A percentile compares a stretch with the other conserved stretches of the same genome.
These are phyloP conservation scores for Austropuccinia psidii DNA, from an alignment of 1,284 basidiomycete genomes.

Conservation along the genomic window DNA sequence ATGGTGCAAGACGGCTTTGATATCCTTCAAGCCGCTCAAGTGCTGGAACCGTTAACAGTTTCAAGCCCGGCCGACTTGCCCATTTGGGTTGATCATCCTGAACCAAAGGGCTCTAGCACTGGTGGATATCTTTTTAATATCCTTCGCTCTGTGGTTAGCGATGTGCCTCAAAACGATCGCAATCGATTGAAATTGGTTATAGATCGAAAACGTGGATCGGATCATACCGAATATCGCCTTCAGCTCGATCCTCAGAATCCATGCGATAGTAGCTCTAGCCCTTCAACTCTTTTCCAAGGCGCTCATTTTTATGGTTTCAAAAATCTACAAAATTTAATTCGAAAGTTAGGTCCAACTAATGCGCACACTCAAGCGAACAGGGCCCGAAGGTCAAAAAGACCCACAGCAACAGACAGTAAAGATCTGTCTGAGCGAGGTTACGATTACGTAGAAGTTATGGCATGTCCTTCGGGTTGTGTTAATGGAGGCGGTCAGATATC, in stretches of 20 bases:
- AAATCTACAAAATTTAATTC: constrained; percentile 92
- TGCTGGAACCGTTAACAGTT: not conserved
- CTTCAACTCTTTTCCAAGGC: constrained; percentile 67
- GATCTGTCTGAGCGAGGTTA: constrained; percentile 46
- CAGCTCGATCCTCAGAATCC: not conserved
- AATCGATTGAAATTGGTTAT: constrained; percentile 43
- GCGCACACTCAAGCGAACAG: constrained; percentile 55
- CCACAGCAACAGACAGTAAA: not conserved
- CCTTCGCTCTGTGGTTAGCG: not conserved
- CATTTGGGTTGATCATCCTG: constrained; percentile 54
- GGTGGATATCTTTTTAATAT: constrained; percentile 57
- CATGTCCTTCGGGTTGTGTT: constrained; percentile 93
- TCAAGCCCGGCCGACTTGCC: constrained; percentile 56
- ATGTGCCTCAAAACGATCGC: constrained; percentile 22
- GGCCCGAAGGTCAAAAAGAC: not conserved
- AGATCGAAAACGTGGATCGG: constrained; percentile 46
- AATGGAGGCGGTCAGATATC: constrained; percentile 94
- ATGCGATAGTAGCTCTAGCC: not conserved
- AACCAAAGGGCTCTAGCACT: constrained; percentile 57
- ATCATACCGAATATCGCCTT: constrained; percentile 14
- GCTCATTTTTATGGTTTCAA: constrained; percentile 96
- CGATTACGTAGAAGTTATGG: constrained; percentile 99
- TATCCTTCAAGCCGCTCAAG: constrained; percentile 55
- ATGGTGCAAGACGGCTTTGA: constrained; percentile 77
- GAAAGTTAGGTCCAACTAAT: constrained; percentile 77